phyloP scores from a whole-genome alignment of 352 stramenopile genomes.

The Pythium folliculosum region DNA sequence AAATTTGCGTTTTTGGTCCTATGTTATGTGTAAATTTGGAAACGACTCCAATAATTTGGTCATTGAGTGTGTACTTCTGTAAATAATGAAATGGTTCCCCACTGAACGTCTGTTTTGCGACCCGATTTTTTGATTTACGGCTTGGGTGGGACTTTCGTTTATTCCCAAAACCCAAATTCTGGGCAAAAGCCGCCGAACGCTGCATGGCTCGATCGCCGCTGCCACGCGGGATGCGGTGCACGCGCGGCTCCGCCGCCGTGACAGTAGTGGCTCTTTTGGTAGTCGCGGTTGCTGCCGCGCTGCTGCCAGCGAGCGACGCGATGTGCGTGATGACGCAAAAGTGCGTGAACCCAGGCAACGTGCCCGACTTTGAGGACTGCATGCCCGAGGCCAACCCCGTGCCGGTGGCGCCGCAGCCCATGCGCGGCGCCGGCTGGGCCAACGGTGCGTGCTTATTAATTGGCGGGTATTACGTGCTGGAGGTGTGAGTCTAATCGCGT shows the following conservation, averaged over 20 bases:
- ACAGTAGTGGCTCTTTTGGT: neutral
- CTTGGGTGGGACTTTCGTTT: no score
- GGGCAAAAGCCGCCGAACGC: no score
- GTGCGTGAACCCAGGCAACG: conserved; percentile 72
- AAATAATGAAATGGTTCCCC: no score
- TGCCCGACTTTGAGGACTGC: conserved; percentile 68
- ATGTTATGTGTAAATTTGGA: no score
- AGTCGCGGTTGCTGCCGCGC: neutral
- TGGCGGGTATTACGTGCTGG: no score
- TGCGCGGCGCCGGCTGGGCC: conserved; percentile 43
- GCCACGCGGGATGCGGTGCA: neutral
- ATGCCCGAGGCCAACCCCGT: conserved; percentile 62
- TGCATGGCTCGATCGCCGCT: neutral
- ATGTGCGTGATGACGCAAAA: conserved; percentile 79
- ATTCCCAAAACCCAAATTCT: no score
- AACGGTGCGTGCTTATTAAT: conserved; percentile 32
- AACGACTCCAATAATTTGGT: no score
- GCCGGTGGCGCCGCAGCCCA: conserved; percentile 26
- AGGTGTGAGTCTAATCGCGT: neutral
- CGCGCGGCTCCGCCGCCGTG: no score
- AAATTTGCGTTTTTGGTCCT: no score
- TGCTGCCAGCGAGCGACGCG: neutral
- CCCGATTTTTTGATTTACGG: no score
- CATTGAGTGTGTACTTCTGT: no score
- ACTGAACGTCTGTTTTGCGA: no score